Base-by-base conservation (phyloP, 257 asterid genomes). In the Solanum lignicaule region DNA sequence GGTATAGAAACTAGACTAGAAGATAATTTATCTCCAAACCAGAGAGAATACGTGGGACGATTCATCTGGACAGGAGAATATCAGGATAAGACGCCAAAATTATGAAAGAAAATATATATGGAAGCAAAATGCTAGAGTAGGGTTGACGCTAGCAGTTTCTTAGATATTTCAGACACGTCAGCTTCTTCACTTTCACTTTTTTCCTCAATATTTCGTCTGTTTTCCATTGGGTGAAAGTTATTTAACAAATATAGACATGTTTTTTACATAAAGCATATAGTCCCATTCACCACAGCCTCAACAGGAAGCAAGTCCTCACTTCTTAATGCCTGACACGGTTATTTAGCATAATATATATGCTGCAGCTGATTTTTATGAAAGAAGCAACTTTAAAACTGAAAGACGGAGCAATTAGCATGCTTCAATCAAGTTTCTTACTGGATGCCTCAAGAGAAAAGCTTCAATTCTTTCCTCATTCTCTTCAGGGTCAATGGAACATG, bases 381-480 rank as follows among this genome's bases (percentile, higher is more conserved):
- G 39, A 55, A 29, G 23, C 10, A 71, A 81, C 83, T 12, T 38
- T 81, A 83, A 68, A 76, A 65, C 62, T 4, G 3, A 86, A 43
- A 71, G 82, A 84, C 32, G 25, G 48, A 43, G 86, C 83, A 32
- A 71, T 29, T 23, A 41, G 15, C 81, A 83, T 83, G 66, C 3
- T 65, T 35, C 72, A 73, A 20, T 65, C 29, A 65, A 52, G 79
- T 48, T 41, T 79, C 85, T 89, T 92, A 96, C 98, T 11, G 94
- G 95, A 88, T 96, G 94, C 84, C 96, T 92, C n/a, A 41, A 90
- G 48, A 96, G 98, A 93, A 96, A 95, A 73, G 98, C 95, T 89
- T 93, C 92, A 75, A 96, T 92, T 92, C 99, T 94, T 88, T 94
- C 97, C 92, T 96, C 98, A 33, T 96, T 96, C 92, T 96, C 99